These are phyloP conservation scores for Aspergillus bridgeri DNA, from an alignment of 495 filamentous ascomycete species.

Conservation along the genomic window DNA sequence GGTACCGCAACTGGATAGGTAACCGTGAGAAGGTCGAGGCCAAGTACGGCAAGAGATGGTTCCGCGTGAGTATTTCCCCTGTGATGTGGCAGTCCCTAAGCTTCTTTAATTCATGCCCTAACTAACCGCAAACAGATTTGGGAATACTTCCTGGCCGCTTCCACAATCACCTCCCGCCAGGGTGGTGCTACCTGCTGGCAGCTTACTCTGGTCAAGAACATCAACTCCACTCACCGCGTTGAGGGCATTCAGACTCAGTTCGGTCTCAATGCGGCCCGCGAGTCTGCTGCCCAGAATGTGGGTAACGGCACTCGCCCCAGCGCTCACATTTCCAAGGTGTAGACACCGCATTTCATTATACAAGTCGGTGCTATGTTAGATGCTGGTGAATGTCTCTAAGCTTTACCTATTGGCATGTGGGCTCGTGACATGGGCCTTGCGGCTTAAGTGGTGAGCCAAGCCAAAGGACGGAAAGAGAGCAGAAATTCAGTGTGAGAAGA, in stretches of 20 bases:
- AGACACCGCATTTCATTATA: not conserved
- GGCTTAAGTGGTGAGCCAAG: not conserved
- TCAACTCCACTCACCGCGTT: slow-evolving; percentile 92
- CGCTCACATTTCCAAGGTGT: slow-evolving; percentile 39
- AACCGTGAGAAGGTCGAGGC: slow-evolving; percentile 92
- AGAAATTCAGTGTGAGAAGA: no score
- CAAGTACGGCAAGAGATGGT: slow-evolving; percentile 96
- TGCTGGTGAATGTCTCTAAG: not conserved
- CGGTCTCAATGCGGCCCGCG: slow-evolving; percentile 66
- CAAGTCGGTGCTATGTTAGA: not conserved
- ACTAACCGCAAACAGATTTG: slow-evolving; percentile 66
- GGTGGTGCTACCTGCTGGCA: slow-evolving; percentile 94
- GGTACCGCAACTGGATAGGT: slow-evolving; percentile 98
- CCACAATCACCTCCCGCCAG: slow-evolving; percentile 91
- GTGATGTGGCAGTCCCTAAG: not conserved
- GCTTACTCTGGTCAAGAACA: slow-evolving; percentile 93
- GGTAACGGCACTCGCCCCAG: slow-evolving; percentile 39
- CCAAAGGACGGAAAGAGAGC: not conserved
- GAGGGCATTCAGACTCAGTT: slow-evolving; percentile 79
- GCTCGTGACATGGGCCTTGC: not conserved
- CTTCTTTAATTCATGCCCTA: slow-evolving; percentile 4
- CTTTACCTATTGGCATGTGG: not conserved
- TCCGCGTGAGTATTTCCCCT: slow-evolving; percentile 65
- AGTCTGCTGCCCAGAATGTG: slow-evolving; percentile 37
- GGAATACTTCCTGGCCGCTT: slow-evolving; percentile 96